Percentiles rank a stretch among this genome's conserved stretches.
phyloP scores from a whole-genome alignment of 208 protist genomes.

The Trypanosoma avium region DNA sequence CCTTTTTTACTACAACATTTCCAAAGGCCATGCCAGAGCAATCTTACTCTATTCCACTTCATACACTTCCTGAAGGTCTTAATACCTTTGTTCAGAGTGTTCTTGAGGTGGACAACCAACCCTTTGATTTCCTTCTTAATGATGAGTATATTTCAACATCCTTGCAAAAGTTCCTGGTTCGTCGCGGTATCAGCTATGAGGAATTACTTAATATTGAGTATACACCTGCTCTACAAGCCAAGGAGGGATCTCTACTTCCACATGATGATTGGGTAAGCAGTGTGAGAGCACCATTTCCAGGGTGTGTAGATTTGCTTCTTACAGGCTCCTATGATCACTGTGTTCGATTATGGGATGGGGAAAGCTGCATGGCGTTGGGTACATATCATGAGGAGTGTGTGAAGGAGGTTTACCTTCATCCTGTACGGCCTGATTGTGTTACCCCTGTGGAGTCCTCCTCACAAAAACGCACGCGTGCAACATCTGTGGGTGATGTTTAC shows the following conservation, averaged over 20 bases:
- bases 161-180: conserved; percentile 68
- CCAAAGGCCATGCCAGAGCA: conserved; percentile 72
- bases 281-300: conserved; percentile 59
- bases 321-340: conserved; percentile 84
- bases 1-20: conserved; percentile 79
- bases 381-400: conserved; percentile 68
- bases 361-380: conserved; percentile 72
- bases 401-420: conserved; percentile 71
- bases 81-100: conserved; percentile 71
- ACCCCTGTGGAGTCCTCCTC: background rate
- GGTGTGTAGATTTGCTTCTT: conserved; percentile 56
- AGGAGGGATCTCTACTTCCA: conserved; percentile 76
- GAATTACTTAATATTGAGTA: conserved; percentile 85
- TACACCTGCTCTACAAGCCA: conserved; percentile 72
- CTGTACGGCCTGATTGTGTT: conserved; percentile 14
- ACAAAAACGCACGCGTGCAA: conserved; percentile 31
- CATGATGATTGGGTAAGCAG: conserved; percentile 90
- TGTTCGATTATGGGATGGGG: conserved; percentile 76
- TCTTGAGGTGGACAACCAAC: conserved; percentile 41
- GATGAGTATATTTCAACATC: conserved; percentile 82
- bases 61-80: conserved; percentile 62
- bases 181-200: conserved; percentile 71
- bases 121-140: conserved; percentile 79
- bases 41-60: conserved; percentile 68
- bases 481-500: conserved; percentile 40